These are phyloP conservation scores for Chaetoscypha palmicola DNA, from an alignment of 2,329 filamentous ascomycete genomes.

Conservation along the genomic window DNA sequence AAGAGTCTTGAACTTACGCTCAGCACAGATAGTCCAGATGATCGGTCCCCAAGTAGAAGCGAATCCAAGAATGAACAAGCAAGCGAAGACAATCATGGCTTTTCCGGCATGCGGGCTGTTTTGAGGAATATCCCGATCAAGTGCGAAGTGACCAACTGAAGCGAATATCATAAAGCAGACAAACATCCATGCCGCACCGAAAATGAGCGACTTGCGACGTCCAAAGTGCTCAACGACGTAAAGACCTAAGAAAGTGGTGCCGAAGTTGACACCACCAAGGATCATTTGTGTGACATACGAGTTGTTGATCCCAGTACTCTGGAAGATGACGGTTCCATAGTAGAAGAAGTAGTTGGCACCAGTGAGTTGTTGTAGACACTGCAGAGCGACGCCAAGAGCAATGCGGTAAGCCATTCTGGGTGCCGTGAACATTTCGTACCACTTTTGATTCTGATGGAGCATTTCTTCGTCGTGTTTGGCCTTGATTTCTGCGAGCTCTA, in stretches of 20 bases:
- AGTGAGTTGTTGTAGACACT: conserved; percentile 61
- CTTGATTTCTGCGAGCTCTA: conserved; percentile 36
- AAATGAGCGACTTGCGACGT: conserved; percentile 56
- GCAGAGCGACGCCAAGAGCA: conserved; percentile 53
- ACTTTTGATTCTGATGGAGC: conserved; percentile 43
- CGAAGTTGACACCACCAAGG: conserved; percentile 58
- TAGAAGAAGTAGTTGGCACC: conserved; percentile 55
- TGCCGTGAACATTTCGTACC: conserved; percentile 51
- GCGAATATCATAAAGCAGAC: conserved; percentile 32
- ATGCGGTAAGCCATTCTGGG: conserved; percentile 58
- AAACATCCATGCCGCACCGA: conserved; percentile 63
- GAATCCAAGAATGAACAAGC: conserved; percentile 66
- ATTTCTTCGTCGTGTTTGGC: conserved; percentile 67
- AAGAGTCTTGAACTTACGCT: conserved; percentile 34
- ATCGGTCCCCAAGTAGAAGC: conserved; percentile 62
- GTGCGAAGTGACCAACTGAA: conserved; percentile 12
- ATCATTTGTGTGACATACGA: conserved; percentile 61
- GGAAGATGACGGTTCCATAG: conserved; percentile 61
- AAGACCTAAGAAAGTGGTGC: conserved; percentile 34
- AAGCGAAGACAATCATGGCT: conserved; percentile 63
- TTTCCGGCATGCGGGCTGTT: conserved; percentile 43
- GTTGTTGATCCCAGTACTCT: conserved; percentile 50
- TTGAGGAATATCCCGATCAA: conserved; percentile 41
- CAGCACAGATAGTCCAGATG: conserved; percentile 58
- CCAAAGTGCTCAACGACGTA: conserved; percentile 63